Evolutionary conservation across 2,329 filamentous ascomycete genomes (phyloP).

Genomic region (Claviceps citrina): DNA sequence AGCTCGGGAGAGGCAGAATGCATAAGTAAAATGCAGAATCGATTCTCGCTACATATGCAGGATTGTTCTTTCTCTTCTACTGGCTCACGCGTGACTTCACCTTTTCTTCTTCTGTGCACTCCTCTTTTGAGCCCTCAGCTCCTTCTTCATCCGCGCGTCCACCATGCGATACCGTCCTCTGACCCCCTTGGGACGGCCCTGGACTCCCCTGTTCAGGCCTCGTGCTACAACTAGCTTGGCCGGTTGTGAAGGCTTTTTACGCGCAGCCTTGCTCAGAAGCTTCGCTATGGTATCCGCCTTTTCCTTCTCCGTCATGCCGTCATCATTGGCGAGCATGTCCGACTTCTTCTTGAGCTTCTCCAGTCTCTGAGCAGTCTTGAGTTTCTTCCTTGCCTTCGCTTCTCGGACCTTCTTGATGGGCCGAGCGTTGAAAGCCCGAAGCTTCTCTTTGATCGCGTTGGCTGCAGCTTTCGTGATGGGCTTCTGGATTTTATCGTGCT

Average conservation of each 20-base stretch:
- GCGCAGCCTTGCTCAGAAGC: slow-evolving; percentile 65
- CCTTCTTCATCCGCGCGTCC: slow-evolving; percentile 90
- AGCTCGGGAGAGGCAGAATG: neutral
- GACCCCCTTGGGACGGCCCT: slow-evolving; percentile 75
- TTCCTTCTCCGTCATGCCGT: slow-evolving; percentile 88
- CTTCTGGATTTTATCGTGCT: slow-evolving; percentile 68
- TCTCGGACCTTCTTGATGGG: slow-evolving; percentile 99
- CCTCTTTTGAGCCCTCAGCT: slow-evolving; percentile 75
- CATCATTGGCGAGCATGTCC: slow-evolving; percentile 75
- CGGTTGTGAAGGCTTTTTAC: slow-evolving; percentile 71
- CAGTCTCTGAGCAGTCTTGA: slow-evolving; percentile 75
- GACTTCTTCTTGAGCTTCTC: slow-evolving; percentile 97
- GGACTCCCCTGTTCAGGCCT: slow-evolving; percentile 70
- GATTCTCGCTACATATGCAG: slow-evolving; percentile 3
- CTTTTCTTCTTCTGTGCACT: slow-evolving; percentile 47
- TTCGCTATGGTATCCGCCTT: slow-evolving; percentile 75
- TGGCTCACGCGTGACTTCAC: slow-evolving; percentile 2
- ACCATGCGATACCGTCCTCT: slow-evolving; percentile 98
- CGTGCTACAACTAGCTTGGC: slow-evolving; percentile 81
- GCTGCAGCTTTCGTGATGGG: slow-evolving; percentile 89
- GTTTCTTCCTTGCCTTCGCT: slow-evolving; percentile 91
- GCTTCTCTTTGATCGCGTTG: slow-evolving; percentile 83
- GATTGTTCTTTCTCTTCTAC: neutral
- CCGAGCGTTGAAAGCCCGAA: slow-evolving; percentile 79
- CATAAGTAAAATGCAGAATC: neutral